phyloP scores from a whole-genome alignment of 2,329 filamentous ascomycete species.

The Cytospora piceicola region DNA sequence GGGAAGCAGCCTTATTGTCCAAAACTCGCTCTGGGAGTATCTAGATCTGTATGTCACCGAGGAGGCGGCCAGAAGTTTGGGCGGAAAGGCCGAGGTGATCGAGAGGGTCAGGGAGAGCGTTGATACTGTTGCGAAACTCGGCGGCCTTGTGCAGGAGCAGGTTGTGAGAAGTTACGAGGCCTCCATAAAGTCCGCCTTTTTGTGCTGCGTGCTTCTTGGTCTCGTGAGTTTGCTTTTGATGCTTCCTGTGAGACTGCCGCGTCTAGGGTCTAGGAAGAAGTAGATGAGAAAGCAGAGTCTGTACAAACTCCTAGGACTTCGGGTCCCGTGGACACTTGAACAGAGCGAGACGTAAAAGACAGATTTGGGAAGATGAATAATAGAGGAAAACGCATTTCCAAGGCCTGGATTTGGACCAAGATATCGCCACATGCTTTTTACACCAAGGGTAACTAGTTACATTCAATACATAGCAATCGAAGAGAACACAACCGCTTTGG shows the following conservation, averaged over 20 bases:
- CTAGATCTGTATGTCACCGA: conserved; percentile 57
- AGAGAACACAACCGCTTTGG: no score
- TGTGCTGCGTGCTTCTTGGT: conserved; percentile 50
- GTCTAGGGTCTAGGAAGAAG: conserved; percentile 49
- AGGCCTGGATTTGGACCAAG: no score
- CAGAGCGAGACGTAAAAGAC: not conserved
- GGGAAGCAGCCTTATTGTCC: conserved; percentile 70
- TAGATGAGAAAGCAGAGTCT: conserved; percentile 26
- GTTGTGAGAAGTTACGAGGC: conserved; percentile 60
- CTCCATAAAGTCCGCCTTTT: conserved; percentile 53
- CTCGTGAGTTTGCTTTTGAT: conserved; percentile 53
- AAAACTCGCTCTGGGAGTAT: conserved; percentile 68
- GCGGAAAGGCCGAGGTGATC: conserved; percentile 57
- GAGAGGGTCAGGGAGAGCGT: conserved; percentile 57
- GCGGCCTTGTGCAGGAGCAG: conserved; percentile 53
- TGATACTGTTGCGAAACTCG: conserved; percentile 53
- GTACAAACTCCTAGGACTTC: no score
- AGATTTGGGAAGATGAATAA: not conserved
- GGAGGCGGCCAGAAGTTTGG: conserved; percentile 50
- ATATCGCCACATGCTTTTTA: no score
- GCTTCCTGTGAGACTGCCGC: conserved; percentile 57
- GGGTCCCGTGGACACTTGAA: not conserved
- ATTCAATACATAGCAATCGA: no score
- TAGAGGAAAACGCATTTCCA: not conserved
- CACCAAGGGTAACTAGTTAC: no score